These are phyloP conservation scores for Aspergillus nidulans DNA, from an alignment of 495 filamentous ascomycete species.

Conservation along the genomic window DNA sequence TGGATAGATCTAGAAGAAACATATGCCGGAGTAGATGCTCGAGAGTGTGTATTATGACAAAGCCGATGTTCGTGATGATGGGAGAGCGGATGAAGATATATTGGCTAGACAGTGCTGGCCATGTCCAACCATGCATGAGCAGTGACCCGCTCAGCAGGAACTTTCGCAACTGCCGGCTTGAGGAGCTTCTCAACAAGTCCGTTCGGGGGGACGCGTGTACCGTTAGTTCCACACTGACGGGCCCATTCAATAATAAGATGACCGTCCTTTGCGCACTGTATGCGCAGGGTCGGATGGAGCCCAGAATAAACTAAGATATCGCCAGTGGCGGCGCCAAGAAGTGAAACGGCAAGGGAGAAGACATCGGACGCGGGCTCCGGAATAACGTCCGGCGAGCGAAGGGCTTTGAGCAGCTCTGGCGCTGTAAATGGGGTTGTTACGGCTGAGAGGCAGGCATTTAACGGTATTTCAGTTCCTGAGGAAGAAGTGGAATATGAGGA, in stretches of 20 bases:
- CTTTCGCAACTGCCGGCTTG: constrained; percentile 39
- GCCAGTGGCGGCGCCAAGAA: constrained; percentile 53
- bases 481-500: constrained; percentile 41
- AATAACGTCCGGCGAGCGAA: constrained; percentile 23
- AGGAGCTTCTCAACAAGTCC: constrained; percentile 43
- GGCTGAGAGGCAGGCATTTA: constrained; percentile 36
- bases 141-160: constrained; percentile 32
- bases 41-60: background rate
- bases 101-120: background rate
- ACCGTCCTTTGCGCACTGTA: constrained; percentile 47
- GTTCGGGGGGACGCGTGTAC: constrained; percentile 36
- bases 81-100: background rate
- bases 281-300: constrained; percentile 36
- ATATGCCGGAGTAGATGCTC: background rate
- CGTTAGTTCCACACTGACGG: constrained; percentile 34
- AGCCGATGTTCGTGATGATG: background rate
- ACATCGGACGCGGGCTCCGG: constrained; percentile 43
- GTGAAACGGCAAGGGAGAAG: constrained; percentile 54
- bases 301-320: constrained; percentile 48
- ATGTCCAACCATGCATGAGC: constrained; percentile 33
- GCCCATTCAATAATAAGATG: constrained; percentile 44
- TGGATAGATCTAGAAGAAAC: background rate
- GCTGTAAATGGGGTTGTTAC: constrained; percentile 57
- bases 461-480: constrained; percentile 13
- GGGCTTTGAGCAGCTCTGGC: constrained; percentile 46